phyloP scores from a whole-genome alignment of 192 early-diverging fungal genomes.

The Cetraspora pellucida region DNA sequence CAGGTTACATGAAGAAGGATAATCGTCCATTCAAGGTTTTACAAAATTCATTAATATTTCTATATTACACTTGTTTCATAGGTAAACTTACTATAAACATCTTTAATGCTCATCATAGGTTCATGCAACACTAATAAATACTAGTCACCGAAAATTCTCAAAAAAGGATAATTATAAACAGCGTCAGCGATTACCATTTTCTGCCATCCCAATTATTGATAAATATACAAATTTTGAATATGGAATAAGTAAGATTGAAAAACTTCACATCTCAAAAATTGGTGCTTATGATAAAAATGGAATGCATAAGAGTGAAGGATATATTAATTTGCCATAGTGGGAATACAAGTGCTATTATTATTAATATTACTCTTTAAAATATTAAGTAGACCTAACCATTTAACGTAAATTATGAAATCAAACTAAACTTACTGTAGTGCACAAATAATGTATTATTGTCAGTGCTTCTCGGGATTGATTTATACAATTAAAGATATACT shows the following conservation, averaged over 20 bases:
- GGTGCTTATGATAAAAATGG: background rate
- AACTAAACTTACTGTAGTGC: too few species aligned
- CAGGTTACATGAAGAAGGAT: background rate
- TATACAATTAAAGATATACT: too few species aligned
- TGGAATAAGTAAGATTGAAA: background rate
- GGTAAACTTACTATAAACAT: background rate
- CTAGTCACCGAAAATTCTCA: background rate
- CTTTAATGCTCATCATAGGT: background rate
- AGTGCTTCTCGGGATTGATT: too few species aligned
- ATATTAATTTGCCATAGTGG: background rate
- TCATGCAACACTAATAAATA: constrained; percentile 21
- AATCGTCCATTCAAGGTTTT: constrained; percentile 11
- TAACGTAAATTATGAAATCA: too few species aligned
- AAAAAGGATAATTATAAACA: background rate
- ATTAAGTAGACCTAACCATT: too few species aligned
- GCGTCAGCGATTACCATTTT: background rate
- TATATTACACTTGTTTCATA: background rate
- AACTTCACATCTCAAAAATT: constrained; percentile 13
- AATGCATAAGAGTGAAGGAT: background rate
- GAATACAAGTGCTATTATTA: too few species aligned
- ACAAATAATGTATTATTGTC: too few species aligned
- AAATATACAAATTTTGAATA: background rate
- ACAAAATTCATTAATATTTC: background rate
- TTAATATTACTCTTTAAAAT: too few species aligned
- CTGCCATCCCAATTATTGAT: background rate